These are phyloP conservation scores for Gamsiella multidivaricata DNA, from an alignment of 192 early-diverging fungal species.

Conservation along the genomic window DNA sequence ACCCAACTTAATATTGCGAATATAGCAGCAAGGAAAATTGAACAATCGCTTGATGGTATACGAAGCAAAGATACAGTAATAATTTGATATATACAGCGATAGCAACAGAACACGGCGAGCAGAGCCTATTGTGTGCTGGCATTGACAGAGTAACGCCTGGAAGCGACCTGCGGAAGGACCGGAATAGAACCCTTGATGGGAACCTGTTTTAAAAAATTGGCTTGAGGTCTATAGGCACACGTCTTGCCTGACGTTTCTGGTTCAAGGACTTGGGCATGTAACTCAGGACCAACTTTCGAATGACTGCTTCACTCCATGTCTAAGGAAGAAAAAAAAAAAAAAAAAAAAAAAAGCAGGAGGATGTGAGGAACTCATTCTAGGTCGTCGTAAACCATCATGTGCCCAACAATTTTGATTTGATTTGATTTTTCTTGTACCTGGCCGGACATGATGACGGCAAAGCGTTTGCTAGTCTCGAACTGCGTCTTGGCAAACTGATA, in stretches of 20 bases:
- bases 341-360: not conserved
- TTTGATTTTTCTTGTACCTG: constrained; percentile 21
- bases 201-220: constrained; percentile 26
- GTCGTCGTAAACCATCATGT: too few relatives aligned
- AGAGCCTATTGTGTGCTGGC: too few relatives aligned
- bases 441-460: constrained; percentile 30
- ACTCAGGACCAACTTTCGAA: constrained; percentile 30
- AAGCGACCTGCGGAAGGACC: constrained; percentile 25
- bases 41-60: too few relatives aligned
- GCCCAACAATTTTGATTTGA: too few relatives aligned
- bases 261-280: constrained; percentile 27
- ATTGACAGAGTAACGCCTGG: constrained; percentile 18
- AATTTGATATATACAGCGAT: too few relatives aligned
- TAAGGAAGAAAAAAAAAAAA: not conserved
- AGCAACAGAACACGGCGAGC: too few relatives aligned
- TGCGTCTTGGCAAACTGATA: constrained; percentile 13
- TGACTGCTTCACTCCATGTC: constrained; percentile 24
- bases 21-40: too few relatives aligned
- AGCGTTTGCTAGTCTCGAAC: constrained; percentile 29
- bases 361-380: too few relatives aligned
- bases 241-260: constrained; percentile 20
- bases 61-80: too few relatives aligned
- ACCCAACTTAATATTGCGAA: too few relatives aligned
- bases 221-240: constrained; percentile 27
- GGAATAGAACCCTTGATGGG: constrained; percentile 17